Evolutionary conservation across 2,329 filamentous ascomycete genomes (phyloP).

Genomic region (Colletotrichum tropicale): DNA sequence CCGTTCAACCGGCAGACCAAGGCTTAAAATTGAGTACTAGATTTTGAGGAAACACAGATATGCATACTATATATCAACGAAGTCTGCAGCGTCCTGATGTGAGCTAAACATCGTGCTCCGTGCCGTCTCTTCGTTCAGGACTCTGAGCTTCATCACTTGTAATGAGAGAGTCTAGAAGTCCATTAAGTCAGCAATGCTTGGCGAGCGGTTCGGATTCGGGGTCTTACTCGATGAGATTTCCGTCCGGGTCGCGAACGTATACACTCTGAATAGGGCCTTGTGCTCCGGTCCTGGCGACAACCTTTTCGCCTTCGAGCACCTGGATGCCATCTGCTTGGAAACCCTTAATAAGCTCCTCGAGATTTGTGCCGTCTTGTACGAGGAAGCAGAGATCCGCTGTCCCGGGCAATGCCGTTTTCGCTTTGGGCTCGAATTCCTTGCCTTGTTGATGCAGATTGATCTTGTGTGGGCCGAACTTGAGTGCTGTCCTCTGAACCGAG

Average conservation of each 20-base stretch:
- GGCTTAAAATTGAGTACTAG: neutral
- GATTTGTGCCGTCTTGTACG: constrained; percentile 46
- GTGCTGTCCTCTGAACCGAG: constrained; percentile 49
- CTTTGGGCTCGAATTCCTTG: constrained; percentile 65
- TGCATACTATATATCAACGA: neutral
- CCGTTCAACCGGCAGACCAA: neutral
- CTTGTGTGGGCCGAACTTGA: constrained; percentile 63
- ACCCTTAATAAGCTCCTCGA: constrained; percentile 47
- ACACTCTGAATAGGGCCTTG: constrained; percentile 59
- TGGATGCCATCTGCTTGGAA: constrained; percentile 49
- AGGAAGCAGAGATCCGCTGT: constrained; percentile 67
- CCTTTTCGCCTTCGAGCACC: constrained; percentile 52
- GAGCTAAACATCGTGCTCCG: neutral
- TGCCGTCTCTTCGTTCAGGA: neutral
- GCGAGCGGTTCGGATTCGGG: neutral
- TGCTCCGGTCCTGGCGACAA: constrained; percentile 62
- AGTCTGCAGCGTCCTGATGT: neutral
- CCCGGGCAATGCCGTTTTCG: constrained; percentile 54
- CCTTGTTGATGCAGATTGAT: constrained; percentile 65
- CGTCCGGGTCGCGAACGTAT: constrained; percentile 66
- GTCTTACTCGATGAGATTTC: constrained; percentile 65
- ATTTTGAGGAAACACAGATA: neutral
- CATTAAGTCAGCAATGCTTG: neutral
- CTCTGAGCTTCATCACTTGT: neutral
- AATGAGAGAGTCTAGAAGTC: neutral